Base-by-base conservation (phyloP, 78 protist genomes). In the Tieghemostelium lacteum region DNA sequence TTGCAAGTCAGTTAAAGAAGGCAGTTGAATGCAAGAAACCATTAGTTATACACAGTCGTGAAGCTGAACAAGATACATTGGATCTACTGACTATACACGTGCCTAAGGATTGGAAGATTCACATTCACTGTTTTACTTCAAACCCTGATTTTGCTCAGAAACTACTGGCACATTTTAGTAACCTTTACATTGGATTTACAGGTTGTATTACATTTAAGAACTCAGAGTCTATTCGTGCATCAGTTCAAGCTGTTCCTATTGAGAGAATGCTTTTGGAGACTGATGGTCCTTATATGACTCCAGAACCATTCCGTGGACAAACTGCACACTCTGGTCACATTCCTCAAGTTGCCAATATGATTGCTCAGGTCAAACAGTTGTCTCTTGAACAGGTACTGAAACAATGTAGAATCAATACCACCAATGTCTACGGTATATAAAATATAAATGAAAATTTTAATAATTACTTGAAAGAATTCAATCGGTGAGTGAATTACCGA, bases 231-330 rank as follows among this genome's bases (percentile, higher is more conserved):
- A 64, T 95, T 54, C 61, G 96, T 12, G 94, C 61, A 17, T 76
- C 78, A 6, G 95, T 73, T 34, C 40, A 76, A 17, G 61, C 17
- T 0, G 73, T 95, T 14, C 96, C 96, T 16, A 37, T 95, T 1
- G 95, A 89, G 14, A 28, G 96, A 12, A 22, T 96, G 0, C 58
- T 96, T 16, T 70, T 95, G 20, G 97, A 96, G 42, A 96, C 97
- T 3, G 97, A 96, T 62, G 96, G 96, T 24, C 97, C 97, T 16
- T 96, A 78, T 78, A 96, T 96, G 97, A 54, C 95, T 1, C 96
- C 96, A 20, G 75, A 33, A 36, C 97, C 97, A 26, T 63, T 62
- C 49, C 77, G 96, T 26, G 97, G 97, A 34, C 54, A 87, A 72
- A 28, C 77, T 2, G 87, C 93, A 26, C 95, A 95, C 85, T 87